Evolutionary conservation across 345 rosid genomes (phyloP).

Genomic region (Triadica sebifera): DNA sequence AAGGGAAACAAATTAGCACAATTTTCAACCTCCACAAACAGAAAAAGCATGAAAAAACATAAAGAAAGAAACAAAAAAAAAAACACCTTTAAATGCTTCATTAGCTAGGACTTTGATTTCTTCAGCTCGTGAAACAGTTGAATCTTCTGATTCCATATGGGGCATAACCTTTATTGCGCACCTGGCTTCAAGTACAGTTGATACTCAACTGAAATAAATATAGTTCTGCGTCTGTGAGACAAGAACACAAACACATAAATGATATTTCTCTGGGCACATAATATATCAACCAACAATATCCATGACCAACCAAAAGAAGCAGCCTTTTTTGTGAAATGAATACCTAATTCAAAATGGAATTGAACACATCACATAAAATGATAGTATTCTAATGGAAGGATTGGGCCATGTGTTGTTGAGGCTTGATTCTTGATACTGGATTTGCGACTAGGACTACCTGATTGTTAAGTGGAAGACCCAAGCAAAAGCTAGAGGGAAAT

Average conservation of each 20-base stretch:
- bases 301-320: not conserved
- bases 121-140: slow-evolving; percentile 42
- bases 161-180: slow-evolving; percentile 20
- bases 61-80: not conserved
- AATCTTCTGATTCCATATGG: slow-evolving; percentile 42
- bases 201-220: not conserved
- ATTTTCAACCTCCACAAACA: not conserved
- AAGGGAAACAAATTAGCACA: not conserved
- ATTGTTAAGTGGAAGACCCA: too few relatives aligned
- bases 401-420: too few relatives aligned
- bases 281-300: not conserved
- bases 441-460: too few relatives aligned
- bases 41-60: not conserved
- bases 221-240: not conserved
- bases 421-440: too few relatives aligned
- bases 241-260: not conserved
- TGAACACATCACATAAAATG: too few relatives aligned
- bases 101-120: slow-evolving; percentile 51
- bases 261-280: not conserved
- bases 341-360: not conserved
- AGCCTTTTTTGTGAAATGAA: not conserved
- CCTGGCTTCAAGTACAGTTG: not conserved
- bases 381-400: too few relatives aligned
- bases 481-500: too few relatives aligned
- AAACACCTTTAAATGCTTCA: slow-evolving; percentile 56